These are phyloP conservation scores for Chamaenerion angustifolium DNA, from an alignment of 345 rosid species.

Conservation along the genomic window DNA sequence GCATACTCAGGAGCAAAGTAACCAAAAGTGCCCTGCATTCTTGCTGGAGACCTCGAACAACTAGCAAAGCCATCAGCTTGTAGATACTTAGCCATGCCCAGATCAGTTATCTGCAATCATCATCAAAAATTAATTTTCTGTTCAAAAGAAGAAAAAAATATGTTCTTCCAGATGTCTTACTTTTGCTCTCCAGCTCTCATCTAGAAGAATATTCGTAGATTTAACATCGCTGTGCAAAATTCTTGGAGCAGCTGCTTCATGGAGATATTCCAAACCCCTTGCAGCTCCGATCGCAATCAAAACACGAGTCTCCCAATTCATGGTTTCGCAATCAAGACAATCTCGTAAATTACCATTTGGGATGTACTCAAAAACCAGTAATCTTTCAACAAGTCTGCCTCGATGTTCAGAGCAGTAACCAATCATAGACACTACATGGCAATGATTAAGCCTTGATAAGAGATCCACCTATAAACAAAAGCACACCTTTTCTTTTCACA, in stretches of 20 bases:
- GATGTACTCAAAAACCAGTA: slow-evolving; percentile 80
- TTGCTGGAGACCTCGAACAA: slow-evolving; percentile 76
- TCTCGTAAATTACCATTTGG: slow-evolving; percentile 74
- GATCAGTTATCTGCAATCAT: slow-evolving; percentile 68
- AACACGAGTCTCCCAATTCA: slow-evolving; percentile 77
- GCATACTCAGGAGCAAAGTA: slow-evolving; percentile 97
- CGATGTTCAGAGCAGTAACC: slow-evolving; percentile 78
- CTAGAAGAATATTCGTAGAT: slow-evolving; percentile 86
- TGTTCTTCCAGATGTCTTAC: slow-evolving; percentile 22
- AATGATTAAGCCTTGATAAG: slow-evolving; percentile 79
- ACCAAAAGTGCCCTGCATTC: slow-evolving; percentile 95
- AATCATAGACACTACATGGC: slow-evolving; percentile 80
- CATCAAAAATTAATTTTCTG: no score
- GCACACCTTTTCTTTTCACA: slow-evolving; percentile 4
- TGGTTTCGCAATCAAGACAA: slow-evolving; percentile 63
- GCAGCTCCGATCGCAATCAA: slow-evolving; percentile 90
- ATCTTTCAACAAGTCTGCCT: slow-evolving; percentile 69
- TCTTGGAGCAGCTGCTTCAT: slow-evolving; percentile 97
- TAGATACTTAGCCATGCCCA: slow-evolving; percentile 91
- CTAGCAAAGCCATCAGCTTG: slow-evolving; percentile 74
- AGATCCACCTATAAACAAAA: slow-evolving; percentile 63
- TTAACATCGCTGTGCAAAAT: slow-evolving; percentile 94
- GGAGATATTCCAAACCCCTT: slow-evolving; percentile 95
- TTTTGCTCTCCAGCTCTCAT: slow-evolving; percentile 75
- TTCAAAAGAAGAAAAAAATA: neutral